A percentile compares a stretch with the other conserved stretches of the same genome.
Conservation (phyloP, 768 basidiomycete species). For the Rhodosporidiobolus sp. region DNA sequence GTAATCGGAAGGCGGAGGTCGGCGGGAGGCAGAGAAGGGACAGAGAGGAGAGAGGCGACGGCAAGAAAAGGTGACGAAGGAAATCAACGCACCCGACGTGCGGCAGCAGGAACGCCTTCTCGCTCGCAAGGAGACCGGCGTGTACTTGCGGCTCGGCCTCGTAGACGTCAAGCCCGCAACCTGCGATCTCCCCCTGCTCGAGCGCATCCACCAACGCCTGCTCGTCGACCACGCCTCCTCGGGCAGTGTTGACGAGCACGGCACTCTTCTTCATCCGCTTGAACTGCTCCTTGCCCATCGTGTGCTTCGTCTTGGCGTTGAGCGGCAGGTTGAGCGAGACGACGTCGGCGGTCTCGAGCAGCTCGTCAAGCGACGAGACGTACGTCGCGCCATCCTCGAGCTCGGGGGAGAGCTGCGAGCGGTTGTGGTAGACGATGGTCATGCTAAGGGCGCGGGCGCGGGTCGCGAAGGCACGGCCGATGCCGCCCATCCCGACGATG, state of each 20-base stretch:
- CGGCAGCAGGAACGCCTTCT: conserved; percentile 78
- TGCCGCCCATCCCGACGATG: conserved; percentile 52
- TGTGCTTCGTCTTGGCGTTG: conserved; percentile 56
- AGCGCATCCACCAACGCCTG: conserved; percentile 78
- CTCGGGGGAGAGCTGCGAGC: conserved; percentile 57
- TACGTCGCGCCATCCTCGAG: conserved; percentile 65
- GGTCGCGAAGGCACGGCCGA: conserved; percentile 57
- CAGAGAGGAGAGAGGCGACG: no score
- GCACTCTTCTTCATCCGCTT: conserved; percentile 37
- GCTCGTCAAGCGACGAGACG: conserved; percentile 58
- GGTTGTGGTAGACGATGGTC: conserved; percentile 73
- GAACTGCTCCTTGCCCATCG: conserved; percentile 38
- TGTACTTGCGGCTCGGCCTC: conserved; percentile 80
- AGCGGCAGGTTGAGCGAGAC: conserved; percentile 83
- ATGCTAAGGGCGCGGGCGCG: conserved; percentile 71
- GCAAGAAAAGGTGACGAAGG: neutral
- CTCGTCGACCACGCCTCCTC: conserved; percentile 89
- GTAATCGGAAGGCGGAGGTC: neutral
- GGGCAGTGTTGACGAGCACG: conserved; percentile 43
- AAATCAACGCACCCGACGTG: conserved; percentile 64
- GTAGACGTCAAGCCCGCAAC: conserved; percentile 46
- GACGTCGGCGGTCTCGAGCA: conserved; percentile 72
- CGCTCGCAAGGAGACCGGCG: conserved; percentile 72
- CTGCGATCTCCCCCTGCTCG: conserved; percentile 59
- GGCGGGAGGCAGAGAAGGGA: no score